These are phyloP conservation scores for Lithospermum erythrorhizon DNA, from an alignment of 257 asterid genomes.

Conservation along the genomic window DNA sequence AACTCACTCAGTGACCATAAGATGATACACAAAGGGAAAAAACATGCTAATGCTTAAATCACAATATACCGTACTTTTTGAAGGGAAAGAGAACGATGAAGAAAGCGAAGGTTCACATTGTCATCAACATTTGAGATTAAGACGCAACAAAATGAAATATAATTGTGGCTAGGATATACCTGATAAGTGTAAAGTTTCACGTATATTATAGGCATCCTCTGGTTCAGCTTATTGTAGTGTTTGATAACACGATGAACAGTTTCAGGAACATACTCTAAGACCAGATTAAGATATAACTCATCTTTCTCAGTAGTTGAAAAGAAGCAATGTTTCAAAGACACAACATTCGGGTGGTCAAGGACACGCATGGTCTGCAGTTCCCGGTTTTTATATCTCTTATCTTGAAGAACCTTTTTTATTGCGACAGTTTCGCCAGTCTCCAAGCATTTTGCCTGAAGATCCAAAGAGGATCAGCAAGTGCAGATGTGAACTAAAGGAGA, in stretches of 20 bases:
- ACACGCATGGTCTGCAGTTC: constrained; percentile 96
- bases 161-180: constrained; percentile 26
- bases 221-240: constrained; percentile 83
- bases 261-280: constrained; percentile 95
- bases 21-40: background rate
- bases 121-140: background rate
- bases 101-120: background rate
- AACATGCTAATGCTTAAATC: background rate
- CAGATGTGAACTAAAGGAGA: background rate
- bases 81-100: background rate
- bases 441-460: constrained; percentile 81
- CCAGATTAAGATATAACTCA: constrained; percentile 84
- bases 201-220: constrained; percentile 77
- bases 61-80: background rate
- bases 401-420: constrained; percentile 92
- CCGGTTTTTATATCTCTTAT: constrained; percentile 85
- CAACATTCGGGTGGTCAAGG: constrained; percentile 93
- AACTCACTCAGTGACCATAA: background rate
- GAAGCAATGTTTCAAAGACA: constrained; percentile 88
- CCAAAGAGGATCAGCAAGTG: constrained; percentile 14
- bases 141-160: background rate
- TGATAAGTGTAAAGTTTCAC: constrained; percentile 87
- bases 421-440: constrained; percentile 94
- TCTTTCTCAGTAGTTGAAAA: constrained; percentile 95
- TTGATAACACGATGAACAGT: constrained; percentile 85